phyloP scores from a whole-genome alignment of 306 rosid species.

The Prunus dulcis region DNA sequence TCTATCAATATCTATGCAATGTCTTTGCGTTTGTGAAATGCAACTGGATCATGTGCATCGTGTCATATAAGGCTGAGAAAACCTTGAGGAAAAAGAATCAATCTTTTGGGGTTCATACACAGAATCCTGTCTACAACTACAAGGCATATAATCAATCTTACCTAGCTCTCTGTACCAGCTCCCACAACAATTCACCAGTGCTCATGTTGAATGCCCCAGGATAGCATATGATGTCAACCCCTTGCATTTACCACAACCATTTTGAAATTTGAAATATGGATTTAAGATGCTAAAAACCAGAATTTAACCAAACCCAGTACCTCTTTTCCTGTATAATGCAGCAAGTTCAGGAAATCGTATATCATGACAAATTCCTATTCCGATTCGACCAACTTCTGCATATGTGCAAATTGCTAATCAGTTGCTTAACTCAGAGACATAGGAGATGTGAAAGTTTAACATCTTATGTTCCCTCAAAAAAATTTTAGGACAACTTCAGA shows the following conservation, averaged over 20 bases:
- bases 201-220: conserved; percentile 35
- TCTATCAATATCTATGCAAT: too few relatives aligned
- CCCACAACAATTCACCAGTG: conserved; percentile 33
- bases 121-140: too few relatives aligned
- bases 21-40: too few relatives aligned
- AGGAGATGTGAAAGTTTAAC: background rate
- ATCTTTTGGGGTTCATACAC: too few relatives aligned
- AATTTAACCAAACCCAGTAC: background rate
- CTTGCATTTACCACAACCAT: conserved; percentile 1
- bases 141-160: background rate
- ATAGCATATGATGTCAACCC: conserved; percentile 28
- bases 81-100: too few relatives aligned
- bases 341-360: conserved; percentile 35
- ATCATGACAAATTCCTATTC: conserved; percentile 38
- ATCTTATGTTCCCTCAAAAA: background rate
- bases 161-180: conserved; percentile 33
- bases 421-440: background rate
- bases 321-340: conserved; percentile 19
- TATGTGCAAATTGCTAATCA: background rate
- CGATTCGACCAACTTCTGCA: conserved; percentile 36
- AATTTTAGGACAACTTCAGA: background rate
- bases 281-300: background rate
- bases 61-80: too few relatives aligned
- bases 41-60: too few relatives aligned
- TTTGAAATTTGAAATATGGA: background rate